Conservation (phyloP, 108 stramenopile genomes). For the Nitzschia sp. region DNA sequence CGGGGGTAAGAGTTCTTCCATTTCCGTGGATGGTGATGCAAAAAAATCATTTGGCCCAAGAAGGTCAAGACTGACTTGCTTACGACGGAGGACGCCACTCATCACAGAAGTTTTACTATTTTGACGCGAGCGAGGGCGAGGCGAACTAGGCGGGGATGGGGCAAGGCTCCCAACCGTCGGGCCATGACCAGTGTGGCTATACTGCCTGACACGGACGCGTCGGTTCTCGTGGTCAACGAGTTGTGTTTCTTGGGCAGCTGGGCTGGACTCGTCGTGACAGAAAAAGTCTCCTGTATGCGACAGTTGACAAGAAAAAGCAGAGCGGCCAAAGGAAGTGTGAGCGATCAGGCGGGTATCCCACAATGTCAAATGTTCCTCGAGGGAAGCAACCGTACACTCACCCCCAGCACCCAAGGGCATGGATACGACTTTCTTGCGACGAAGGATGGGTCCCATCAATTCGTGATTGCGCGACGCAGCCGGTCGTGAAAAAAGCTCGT, state of each 20-base stretch:
- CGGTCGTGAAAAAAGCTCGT: neutral
- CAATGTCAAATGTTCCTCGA: no score
- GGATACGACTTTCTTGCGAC: conserved; percentile 53
- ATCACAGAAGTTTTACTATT: neutral
- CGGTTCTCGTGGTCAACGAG: no score
- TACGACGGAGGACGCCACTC: conserved; percentile 35
- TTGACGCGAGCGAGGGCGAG: neutral
- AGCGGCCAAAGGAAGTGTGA: neutral
- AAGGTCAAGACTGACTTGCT: conserved; percentile 50
- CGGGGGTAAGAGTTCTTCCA: conserved; percentile 25
- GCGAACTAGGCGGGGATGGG: neutral
- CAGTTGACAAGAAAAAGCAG: neutral
- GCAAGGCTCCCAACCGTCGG: neutral
- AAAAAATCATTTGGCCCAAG: conserved; percentile 44
- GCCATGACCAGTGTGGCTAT: neutral
- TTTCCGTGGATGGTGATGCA: neutral
- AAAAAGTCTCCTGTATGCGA: neutral
- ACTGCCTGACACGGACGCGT: neutral
- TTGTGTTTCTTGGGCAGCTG: no score
- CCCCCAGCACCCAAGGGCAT: conserved; percentile 46
- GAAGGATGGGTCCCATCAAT: conserved; percentile 54
- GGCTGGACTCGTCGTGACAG: neutral
- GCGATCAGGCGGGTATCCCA: no score
- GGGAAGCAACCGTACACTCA: conserved; percentile 4
- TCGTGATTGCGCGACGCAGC: neutral